Evolutionary conservation across 1,284 basidiomycete genomes (phyloP), one percentile per base, ranked within the genome.

Genomic region (Tetrapyrgos nigripes): DNA sequence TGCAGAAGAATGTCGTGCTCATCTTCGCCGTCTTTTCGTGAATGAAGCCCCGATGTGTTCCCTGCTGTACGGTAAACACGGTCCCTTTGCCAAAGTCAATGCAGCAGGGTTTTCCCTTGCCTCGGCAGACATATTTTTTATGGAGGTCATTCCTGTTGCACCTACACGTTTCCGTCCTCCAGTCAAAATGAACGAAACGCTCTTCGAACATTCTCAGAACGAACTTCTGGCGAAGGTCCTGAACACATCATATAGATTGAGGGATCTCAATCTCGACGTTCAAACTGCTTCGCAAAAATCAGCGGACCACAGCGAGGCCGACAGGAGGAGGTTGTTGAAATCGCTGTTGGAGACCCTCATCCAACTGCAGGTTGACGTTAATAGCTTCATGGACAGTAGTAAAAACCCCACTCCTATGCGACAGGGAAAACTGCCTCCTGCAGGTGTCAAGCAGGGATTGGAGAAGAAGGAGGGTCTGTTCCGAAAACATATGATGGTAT

Each of bases 401-500:
- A 98, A 98, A 80, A 99, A 99, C 71, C 96, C 97, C 1, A 81
- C 89, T 28, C 84, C 88, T 3, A 79, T 93, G 64, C 85, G 92
- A 60, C 91, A 94, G 71, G 97, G 97, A 19, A 96, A 94, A 70
- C 79, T 95, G n/a, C 96, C 96, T 23, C 94, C 96, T 21, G 84
- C 90, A 44, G 97, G 97, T 70, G 89, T 99, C 66, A 99, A 99
- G 82, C 97, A 99, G 75, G 86, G 91, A 13, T 79, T 99, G 65
- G 97, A 99, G 78, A 99, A 99, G 85, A 99, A 99, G 78, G 97
- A 99, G 68, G 97, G 97, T 58, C 76, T 99, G 52, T 99, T 99
- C 85, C 85, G 97, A 62, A 98, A 97, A 79, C 90, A 99, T 73
- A 99, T 99, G 97, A 99, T 99, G 97, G 94, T 94, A 60, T 62